Conservation (phyloP, 257 asterid genomes). For the Nicotiana otophora region DNA sequence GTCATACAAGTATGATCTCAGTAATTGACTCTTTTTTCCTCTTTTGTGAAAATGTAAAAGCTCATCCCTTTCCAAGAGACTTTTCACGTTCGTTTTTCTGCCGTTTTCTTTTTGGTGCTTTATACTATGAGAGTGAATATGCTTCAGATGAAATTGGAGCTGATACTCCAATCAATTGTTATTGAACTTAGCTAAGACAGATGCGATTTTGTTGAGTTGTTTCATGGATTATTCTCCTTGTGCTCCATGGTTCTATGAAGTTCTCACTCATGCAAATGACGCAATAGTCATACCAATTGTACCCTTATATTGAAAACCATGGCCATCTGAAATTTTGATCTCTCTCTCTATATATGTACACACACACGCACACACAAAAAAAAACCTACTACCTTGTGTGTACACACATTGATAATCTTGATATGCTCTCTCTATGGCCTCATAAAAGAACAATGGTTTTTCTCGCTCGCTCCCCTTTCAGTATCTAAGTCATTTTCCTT, state of each 20-base stretch:
- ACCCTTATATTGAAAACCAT: not conserved
- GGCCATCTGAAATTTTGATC: not conserved
- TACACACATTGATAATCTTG: not conserved
- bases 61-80: not conserved
- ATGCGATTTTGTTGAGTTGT: not conserved
- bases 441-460: not conserved
- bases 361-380: too few relatives aligned
- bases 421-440: not conserved
- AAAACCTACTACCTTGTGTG: too few relatives aligned
- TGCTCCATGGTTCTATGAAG: not conserved
- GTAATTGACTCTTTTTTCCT: not conserved
- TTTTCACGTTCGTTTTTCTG: not conserved
- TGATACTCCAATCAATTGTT: not conserved
- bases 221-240: not conserved
- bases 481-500: slow-evolving; percentile 17
- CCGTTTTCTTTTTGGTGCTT: not conserved
- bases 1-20: not conserved
- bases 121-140: not conserved
- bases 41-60: not conserved
- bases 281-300: not conserved
- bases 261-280: not conserved
- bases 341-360: not conserved
- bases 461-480: slow-evolving; percentile 3
- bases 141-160: not conserved
- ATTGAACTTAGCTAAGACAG: not conserved